A percentile compares a stretch with the other conserved stretches of the same genome.
Evolutionary conservation across 2,329 filamentous ascomycete genomes (phyloP).

Genomic region (Cordyceps pruinosa): DNA sequence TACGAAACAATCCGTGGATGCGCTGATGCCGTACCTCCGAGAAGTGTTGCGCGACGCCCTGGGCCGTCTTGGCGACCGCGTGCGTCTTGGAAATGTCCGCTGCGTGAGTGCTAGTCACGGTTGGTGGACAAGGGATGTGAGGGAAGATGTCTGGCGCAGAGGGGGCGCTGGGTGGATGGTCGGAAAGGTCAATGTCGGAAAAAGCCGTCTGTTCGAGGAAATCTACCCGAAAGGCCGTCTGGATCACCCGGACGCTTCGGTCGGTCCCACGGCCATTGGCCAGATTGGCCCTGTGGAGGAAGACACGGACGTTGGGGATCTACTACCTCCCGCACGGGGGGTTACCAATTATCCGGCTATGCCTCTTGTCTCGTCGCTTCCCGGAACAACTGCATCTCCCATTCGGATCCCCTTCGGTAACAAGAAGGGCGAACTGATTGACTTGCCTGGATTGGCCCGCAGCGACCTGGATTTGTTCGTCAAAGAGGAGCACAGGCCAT

Average conservation of each 20-base stretch:
- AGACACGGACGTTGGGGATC: constrained; percentile 37
- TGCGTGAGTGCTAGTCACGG: constrained; percentile 79
- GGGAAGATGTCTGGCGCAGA: constrained; percentile 75
- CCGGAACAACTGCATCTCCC: constrained; percentile 90
- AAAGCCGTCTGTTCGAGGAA: constrained; percentile 82
- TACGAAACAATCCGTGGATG: constrained; percentile 75
- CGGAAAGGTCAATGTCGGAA: constrained; percentile 97
- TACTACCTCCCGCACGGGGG: constrained; percentile 69
- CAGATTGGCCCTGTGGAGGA: constrained; percentile 12
- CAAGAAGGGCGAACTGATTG: constrained; percentile 83
- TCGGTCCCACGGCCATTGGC: not conserved
- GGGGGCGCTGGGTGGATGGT: constrained; percentile 92
- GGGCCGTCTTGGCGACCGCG: constrained; percentile 56
- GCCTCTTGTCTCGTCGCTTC: constrained; percentile 77
- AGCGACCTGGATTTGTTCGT: constrained; percentile 67
- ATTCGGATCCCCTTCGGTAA: constrained; percentile 87
- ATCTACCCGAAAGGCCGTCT: constrained; percentile 68
- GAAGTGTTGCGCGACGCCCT: constrained; percentile 71
- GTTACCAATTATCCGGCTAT: constrained; percentile 75
- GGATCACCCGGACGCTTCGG: not conserved
- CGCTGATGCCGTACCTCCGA: constrained; percentile 76
- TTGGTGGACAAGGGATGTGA: constrained; percentile 88
- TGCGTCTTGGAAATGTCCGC: constrained; percentile 81
- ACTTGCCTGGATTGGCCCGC: constrained; percentile 78
- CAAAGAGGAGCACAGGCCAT: constrained; percentile 53